Evolutionary conservation across 495 filamentous ascomycete genomes (phyloP).

Genomic region (Pseudomonodictys pantanalensis): DNA sequence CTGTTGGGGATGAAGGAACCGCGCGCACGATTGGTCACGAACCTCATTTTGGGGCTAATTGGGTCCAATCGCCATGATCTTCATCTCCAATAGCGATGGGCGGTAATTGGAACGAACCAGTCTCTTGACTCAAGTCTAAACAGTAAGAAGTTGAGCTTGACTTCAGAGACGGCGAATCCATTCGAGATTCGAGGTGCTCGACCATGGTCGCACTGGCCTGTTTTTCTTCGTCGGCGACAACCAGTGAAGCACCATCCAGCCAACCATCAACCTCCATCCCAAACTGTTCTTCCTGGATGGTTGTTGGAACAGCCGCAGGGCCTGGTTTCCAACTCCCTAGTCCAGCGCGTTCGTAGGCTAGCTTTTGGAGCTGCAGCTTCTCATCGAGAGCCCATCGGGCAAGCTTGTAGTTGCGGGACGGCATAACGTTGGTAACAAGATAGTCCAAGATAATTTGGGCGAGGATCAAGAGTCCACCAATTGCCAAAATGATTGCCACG

Average conservation of each 20-base stretch:
- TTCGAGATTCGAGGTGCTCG: no score
- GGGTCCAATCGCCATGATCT: neutral
- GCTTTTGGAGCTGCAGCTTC: constrained; percentile 2
- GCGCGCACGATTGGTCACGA: no score
- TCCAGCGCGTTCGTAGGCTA: neutral
- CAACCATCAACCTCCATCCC: neutral
- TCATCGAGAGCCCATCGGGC: constrained; percentile 2
- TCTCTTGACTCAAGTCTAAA: neutral
- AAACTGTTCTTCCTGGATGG: neutral
- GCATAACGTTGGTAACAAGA: neutral
- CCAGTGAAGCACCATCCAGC: neutral
- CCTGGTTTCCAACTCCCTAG: neutral
- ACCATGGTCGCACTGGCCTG: no score
- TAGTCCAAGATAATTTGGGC: neutral
- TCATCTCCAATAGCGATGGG: neutral
- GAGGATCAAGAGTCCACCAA: constrained; percentile 1
- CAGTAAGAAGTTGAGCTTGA: no score
- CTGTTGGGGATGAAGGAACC: no score
- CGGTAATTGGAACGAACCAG: neutral
- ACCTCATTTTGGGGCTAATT: no score
- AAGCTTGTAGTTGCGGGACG: neutral
- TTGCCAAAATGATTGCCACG: constrained; percentile 1
- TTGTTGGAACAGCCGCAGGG: neutral
- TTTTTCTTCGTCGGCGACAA: no score
- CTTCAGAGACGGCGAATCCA: no score